These are phyloP conservation scores for Lachnellula arida DNA, from an alignment of 2,329 filamentous ascomycete species.

Conservation along the genomic window DNA sequence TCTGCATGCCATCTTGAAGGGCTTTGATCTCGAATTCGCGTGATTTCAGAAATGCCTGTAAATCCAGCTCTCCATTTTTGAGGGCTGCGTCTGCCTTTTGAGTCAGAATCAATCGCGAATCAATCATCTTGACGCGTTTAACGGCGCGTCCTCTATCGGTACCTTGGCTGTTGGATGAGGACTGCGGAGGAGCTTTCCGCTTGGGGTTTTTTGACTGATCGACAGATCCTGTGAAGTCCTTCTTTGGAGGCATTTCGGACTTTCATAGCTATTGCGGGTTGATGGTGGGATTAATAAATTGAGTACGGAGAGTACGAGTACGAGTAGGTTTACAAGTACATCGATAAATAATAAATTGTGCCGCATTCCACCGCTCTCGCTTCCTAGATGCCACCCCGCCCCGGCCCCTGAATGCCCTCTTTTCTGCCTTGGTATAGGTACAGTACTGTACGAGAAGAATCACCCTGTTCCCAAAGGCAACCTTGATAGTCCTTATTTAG, in stretches of 20 bases:
- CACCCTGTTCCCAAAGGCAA: neutral
- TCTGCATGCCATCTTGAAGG: slow-evolving; percentile 75
- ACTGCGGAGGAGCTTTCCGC: slow-evolving; percentile 25
- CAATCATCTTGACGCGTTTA: slow-evolving; percentile 37
- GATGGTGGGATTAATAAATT: neutral
- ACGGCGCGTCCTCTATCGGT: slow-evolving; percentile 22
- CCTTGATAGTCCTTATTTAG: neutral
- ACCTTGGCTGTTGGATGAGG: slow-evolving; percentile 14
- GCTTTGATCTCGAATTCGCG: slow-evolving; percentile 87
- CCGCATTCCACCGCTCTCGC: neutral
- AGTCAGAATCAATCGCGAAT: slow-evolving; percentile 42
- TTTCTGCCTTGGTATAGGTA: neutral
- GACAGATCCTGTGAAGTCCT: neutral
- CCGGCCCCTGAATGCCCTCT: neutral
- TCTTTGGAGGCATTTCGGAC: slow-evolving; percentile 20
- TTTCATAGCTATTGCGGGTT: neutral
- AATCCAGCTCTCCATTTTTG: slow-evolving; percentile 73
- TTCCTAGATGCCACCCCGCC: too few relatives aligned
- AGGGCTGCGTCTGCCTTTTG: slow-evolving; percentile 39
- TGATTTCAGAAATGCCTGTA: slow-evolving; percentile 77
- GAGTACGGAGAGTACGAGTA: too few relatives aligned
- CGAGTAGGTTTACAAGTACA: neutral
- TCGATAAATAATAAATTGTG: neutral
- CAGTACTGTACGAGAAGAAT: neutral
- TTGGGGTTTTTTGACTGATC: slow-evolving; percentile 13